A percentile compares a stretch with the other conserved stretches of the same genome.
Conservation (phyloP, 805 yeast genomes). For the Maudiozyma bulderi region DNA sequence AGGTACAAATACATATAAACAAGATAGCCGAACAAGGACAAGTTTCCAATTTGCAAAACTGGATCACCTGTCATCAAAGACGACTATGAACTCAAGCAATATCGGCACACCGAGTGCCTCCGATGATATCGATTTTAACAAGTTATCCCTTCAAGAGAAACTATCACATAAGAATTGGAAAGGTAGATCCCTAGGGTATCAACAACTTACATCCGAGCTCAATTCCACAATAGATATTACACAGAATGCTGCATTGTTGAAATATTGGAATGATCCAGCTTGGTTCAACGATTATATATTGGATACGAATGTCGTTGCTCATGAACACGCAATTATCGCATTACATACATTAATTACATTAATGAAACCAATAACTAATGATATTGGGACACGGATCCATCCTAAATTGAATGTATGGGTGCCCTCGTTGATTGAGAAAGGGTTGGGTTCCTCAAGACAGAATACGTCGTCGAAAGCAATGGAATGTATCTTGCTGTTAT, state of each 20-base stretch:
- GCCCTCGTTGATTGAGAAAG: slow-evolving; percentile 62
- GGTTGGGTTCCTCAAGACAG: slow-evolving; percentile 62
- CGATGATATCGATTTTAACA: slow-evolving; percentile 52
- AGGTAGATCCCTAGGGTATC: slow-evolving; percentile 73
- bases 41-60: neutral
- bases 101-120: neutral
- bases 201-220: slow-evolving; percentile 47
- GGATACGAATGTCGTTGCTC: slow-evolving; percentile 86
- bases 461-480: slow-evolving; percentile 59
- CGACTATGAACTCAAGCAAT: neutral
- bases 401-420: slow-evolving; percentile 12
- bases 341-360: slow-evolving; percentile 34
- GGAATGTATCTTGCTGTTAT: slow-evolving; percentile 51
- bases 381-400: neutral
- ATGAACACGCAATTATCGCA: slow-evolving; percentile 65
- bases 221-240: slow-evolving; percentile 19
- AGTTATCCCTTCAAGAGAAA: slow-evolving; percentile 57
- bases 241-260: neutral
- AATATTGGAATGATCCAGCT: slow-evolving; percentile 44
- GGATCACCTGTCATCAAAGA: neutral
- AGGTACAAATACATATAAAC: too few species aligned
- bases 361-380: slow-evolving; percentile 2
- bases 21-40: too few species aligned
- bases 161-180: slow-evolving; percentile 76
- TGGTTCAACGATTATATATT: slow-evolving; percentile 48